Base-by-base conservation (phyloP, 2,329 filamentous ascomycete species). In the Monilinia fructigena region DNA sequence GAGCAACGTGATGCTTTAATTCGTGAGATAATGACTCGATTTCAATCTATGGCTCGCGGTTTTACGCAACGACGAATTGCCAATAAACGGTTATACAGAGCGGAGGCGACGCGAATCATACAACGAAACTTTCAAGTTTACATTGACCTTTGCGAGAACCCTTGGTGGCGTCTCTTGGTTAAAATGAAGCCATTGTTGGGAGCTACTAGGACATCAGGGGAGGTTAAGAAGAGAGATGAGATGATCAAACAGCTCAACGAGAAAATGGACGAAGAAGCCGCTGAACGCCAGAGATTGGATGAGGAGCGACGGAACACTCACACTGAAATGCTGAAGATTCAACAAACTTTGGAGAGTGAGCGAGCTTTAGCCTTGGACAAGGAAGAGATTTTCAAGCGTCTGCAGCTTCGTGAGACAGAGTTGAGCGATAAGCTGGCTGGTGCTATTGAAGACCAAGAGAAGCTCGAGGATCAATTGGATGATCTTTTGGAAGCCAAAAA, bases 381-480 rank as follows among this genome's bases (percentile, higher is more conserved):
- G 77, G 96, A 99, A 76, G 95, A 99, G 74, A 99, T 99, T 68
- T 99, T 98, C 82, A 96, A 94, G 76, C 87, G 96, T n/a, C 82
- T 99, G 28, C 95, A 97, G 75, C 81, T 89, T 63, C 90, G 95
- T n/a, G 95, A 99, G 78, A 85, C 88, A 14, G 94, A 99, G 76
- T 84, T 99, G 4, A 91, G 89, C 63, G 96, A 99, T 74, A 97
- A 98, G 79, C 85, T 99, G 38, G 86, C 92, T 48, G 94, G 91
- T 50, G 94, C 94, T 40, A 87, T 98, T 68, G 91, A 96, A 28
- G 96, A 99, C 73, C 94, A 98, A 76, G 94, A 98, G 75, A 89
- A 89, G 64, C 84, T 99, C 0, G 95, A 99, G 77, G 93, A 96
- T 70, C 93, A 99, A 76, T 83, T 99, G 2, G 95, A 99, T 75